Conservation (phyloP, 2,329 filamentous ascomycete genomes). For the Didymella pomorum region DNA sequence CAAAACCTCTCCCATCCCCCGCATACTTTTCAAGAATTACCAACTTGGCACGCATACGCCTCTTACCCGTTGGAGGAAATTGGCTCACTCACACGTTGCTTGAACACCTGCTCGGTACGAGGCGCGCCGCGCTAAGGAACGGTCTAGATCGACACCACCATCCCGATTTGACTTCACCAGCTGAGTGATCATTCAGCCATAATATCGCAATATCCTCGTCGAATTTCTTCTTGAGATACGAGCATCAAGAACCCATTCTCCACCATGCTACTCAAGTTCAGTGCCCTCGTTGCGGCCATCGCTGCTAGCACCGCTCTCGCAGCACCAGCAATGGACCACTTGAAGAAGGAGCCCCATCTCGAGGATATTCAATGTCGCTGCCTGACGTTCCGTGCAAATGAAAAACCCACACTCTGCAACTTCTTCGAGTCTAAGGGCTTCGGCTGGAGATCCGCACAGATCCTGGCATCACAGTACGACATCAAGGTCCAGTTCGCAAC, state of each 20-base stretch:
- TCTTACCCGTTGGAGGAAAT: constrained; percentile 9
- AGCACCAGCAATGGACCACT: constrained; percentile 24
- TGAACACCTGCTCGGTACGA: constrained; percentile 8
- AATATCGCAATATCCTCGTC: not conserved
- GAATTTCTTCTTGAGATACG: not conserved
- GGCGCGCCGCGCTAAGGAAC: constrained; percentile 11
- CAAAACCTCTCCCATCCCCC: constrained; percentile 1
- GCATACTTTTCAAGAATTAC: not conserved
- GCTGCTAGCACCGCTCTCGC: constrained; percentile 4
- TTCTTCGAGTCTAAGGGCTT: constrained; percentile 32
- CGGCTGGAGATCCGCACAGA: constrained; percentile 36
- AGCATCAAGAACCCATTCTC: not conserved
- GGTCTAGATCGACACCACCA: constrained; percentile 20
- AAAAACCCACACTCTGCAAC: constrained; percentile 31
- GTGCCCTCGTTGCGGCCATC: constrained; percentile 1
- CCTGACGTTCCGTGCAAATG: constrained; percentile 32
- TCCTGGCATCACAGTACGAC: constrained; percentile 31
- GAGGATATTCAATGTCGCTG: constrained; percentile 39
- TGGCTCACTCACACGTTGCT: not conserved
- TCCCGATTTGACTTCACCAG: not conserved
- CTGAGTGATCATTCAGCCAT: constrained; percentile 6
- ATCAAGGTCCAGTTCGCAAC: constrained; percentile 39
- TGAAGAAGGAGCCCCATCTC: constrained; percentile 9
- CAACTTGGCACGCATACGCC: constrained; percentile 1
- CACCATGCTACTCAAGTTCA: constrained; percentile 2